Evolutionary conservation across 2,329 filamentous ascomycete species (phyloP).

Genomic region (Colletotrichum tropicicola): DNA sequence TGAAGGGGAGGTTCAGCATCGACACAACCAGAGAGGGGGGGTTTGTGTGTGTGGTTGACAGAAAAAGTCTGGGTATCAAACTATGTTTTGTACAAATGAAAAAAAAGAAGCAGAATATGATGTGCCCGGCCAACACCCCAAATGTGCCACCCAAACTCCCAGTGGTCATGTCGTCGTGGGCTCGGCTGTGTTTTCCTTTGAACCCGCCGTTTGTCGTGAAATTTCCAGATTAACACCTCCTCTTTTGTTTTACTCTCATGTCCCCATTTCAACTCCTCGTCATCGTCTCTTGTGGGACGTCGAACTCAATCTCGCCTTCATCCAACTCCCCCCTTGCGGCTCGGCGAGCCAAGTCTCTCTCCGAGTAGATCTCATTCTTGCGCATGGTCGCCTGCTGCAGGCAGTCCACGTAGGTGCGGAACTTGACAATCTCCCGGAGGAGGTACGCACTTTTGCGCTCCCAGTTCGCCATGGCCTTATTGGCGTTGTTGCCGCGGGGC

Average conservation of each 20-base stretch:
- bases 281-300: slow-evolving; percentile 46
- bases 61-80: slow-evolving; percentile 29
- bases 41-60: background rate
- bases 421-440: slow-evolving; percentile 94
- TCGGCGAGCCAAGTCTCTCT: slow-evolving; percentile 62
- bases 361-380: slow-evolving; percentile 76
- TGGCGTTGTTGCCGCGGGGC: slow-evolving; percentile 80
- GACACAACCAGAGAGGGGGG: no score
- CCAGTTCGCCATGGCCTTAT: slow-evolving; percentile 94
- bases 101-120: background rate
- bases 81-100: slow-evolving; percentile 22
- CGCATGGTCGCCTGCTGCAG: slow-evolving; percentile 75
- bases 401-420: slow-evolving; percentile 91
- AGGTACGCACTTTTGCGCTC: slow-evolving; percentile 94
- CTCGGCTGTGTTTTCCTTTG: background rate
- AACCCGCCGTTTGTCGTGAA: background rate
- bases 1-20: background rate
- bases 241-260: background rate
- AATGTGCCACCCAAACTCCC: slow-evolving; percentile 11
- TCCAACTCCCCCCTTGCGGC: slow-evolving; percentile 57
- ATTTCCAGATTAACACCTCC: background rate
- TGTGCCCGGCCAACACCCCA: background rate
- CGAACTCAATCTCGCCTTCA: slow-evolving; percentile 48
- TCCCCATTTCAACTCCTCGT: slow-evolving; percentile 38
- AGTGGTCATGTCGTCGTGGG: slow-evolving; percentile 23